Evolutionary conservation across 805 yeast genomes (phyloP), one percentile per base, ranked within the genome.

Genomic region (Groenewaldozyma tartarivorans): DNA sequence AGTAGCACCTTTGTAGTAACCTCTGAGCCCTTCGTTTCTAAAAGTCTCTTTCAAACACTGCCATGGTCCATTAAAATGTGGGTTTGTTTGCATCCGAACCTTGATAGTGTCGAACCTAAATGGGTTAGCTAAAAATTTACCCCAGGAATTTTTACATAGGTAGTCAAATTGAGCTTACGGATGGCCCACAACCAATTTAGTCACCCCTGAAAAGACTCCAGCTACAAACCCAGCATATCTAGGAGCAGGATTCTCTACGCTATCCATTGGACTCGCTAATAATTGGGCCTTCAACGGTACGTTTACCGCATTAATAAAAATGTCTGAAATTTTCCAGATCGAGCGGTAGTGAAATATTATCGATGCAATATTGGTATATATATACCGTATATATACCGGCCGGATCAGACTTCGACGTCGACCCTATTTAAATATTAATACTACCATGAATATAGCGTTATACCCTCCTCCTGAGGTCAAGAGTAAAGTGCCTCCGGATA

Each of bases 111-210:
- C 96, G 51, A 87, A 84, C 7, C 56, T 51, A 16, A 16, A 16
- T 21, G 29, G 29, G 29, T 24, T 24, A 24, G 29, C 29, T 9
- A 24, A 9, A 9, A 13, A 24, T 24, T 24, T 7, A 7, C n/a
- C n/a, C n/a, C n/a, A n/a, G n/a, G n/a, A n/a, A n/a, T n/a, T n/a
- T n/a, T n/a, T n/a, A n/a, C n/a, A n/a, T n/a, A n/a, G n/a, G n/a
- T n/a, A n/a, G n/a, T n/a, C n/a, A n/a, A 24, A 18, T 17, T 15
- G 11, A 24, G 40, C 55, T 20, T 41, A 59, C 35, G 96, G 95
- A 59, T 86, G 96, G 2, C 96, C 96, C 6, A 87, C 95, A 1
- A 81, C 77, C 51, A 87, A 82, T 57, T 87, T 87, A 52, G 84
- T 81, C 19, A 84, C 75, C 18, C 96, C 96, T 0, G 90, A 79